Conservation (phyloP, 2,329 filamentous ascomycete genomes). For the Ophiostoma tasmaniense region DNA sequence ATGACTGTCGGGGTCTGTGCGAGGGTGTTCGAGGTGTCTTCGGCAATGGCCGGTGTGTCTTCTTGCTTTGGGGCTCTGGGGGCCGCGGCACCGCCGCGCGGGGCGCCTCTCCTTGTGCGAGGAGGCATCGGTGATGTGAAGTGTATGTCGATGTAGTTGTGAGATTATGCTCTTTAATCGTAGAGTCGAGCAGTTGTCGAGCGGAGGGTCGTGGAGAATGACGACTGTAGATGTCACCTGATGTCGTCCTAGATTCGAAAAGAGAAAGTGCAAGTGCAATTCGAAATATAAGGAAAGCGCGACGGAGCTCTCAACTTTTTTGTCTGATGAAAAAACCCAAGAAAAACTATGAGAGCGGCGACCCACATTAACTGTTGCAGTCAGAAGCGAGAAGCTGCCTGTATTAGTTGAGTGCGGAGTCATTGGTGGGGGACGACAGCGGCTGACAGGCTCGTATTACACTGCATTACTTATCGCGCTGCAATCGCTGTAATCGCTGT, state of each 20-base stretch:
- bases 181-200: neutral
- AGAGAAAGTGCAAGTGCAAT: neutral
- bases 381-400: neutral
- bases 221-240: neutral
- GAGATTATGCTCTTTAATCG: no score
- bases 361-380: slow-evolving; percentile 6
- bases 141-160: neutral
- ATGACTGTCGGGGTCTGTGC: neutral
- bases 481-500: neutral
- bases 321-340: neutral
- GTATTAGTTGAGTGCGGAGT: neutral
- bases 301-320: slow-evolving; percentile 14
- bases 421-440: neutral
- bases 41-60: neutral
- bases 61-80: slow-evolving; percentile 5
- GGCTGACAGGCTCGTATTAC: neutral
- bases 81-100: slow-evolving; percentile 12
- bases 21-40: neutral
- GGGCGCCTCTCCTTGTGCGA: slow-evolving; percentile 17
- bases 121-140: slow-evolving; percentile 14
- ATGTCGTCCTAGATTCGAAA: neutral
- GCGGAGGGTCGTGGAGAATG: neutral
- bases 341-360: neutral
- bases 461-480: neutral
- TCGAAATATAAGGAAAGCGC: neutral